phyloP scores from a whole-genome alignment of 2,329 filamentous ascomycete species.

The Fusarium sp. region DNA sequence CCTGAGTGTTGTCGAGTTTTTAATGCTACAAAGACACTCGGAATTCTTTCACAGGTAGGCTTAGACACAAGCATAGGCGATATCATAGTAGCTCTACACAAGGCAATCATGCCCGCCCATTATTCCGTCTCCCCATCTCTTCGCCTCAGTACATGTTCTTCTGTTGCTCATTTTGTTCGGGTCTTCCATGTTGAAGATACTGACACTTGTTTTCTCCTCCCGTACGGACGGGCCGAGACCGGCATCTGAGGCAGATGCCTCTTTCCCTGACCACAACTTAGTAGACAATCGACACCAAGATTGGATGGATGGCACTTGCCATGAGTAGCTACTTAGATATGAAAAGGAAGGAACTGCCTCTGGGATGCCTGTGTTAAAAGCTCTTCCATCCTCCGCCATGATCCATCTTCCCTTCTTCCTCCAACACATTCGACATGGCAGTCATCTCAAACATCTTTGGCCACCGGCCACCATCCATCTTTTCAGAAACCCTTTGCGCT shows the following conservation, averaged over 20 bases:
- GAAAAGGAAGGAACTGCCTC: not conserved
- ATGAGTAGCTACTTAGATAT: not conserved
- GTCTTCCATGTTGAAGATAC: not conserved
- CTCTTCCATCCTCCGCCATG: not conserved
- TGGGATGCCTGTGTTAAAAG: not conserved
- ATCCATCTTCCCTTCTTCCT: constrained; percentile 2
- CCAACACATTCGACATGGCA: constrained; percentile 12
- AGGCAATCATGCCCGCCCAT: not conserved
- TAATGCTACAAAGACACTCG: not conserved
- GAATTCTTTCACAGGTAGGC: not conserved
- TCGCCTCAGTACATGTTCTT: not conserved
- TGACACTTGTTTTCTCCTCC: not conserved
- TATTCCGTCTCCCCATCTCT: not conserved
- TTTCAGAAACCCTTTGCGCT: constrained; percentile 10
- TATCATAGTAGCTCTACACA: not conserved
- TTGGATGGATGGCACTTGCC: not conserved
- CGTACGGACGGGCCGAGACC: not conserved
- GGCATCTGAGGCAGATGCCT: not conserved
- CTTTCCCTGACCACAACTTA: not conserved
- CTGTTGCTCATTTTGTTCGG: not conserved
- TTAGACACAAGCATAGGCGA: not conserved
- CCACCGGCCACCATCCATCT: constrained; percentile 15
- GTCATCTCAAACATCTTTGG: constrained; percentile 22
- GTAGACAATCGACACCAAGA: not conserved
- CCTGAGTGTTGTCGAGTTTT: not conserved